Conservation (phyloP, 2,329 filamentous ascomycete species). For the Penicillium sp. region DNA sequence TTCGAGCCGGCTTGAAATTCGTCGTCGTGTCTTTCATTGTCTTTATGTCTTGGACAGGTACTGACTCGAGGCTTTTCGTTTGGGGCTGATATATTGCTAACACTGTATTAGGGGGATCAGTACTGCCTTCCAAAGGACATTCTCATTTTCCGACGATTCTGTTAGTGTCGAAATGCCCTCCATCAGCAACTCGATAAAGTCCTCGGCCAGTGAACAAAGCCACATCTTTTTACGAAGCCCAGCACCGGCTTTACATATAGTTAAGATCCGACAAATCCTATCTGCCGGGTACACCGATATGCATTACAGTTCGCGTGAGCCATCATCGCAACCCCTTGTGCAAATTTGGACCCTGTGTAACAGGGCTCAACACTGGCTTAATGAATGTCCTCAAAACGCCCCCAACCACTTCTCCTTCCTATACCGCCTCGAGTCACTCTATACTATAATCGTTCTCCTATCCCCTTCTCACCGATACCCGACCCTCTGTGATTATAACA, state of each 20-base stretch:
- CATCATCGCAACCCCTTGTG: constrained; percentile 65
- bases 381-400: constrained; percentile 68
- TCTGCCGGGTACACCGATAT: constrained; percentile 88
- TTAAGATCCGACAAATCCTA: constrained; percentile 80
- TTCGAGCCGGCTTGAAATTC: constrained; percentile 70
- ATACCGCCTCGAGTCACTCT: constrained; percentile 85
- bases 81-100: constrained; percentile 7
- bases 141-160: constrained; percentile 91
- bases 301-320: constrained; percentile 72
- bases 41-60: constrained; percentile 87
- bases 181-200: constrained; percentile 47
- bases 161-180: constrained; percentile 75
- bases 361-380: constrained; percentile 75
- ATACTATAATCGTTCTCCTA: constrained; percentile 87
- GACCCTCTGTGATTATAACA: constrained; percentile 70
- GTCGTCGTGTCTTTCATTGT: constrained; percentile 84
- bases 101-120: constrained; percentile 68
- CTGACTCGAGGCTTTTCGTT: constrained; percentile 17
- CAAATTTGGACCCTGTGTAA: constrained; percentile 43
- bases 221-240: constrained; percentile 58
- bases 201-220: constrained; percentile 45
- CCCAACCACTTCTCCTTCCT: constrained; percentile 68
- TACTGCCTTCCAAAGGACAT: constrained; percentile 81
- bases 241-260: constrained; percentile 73
- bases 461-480: constrained; percentile 76